A percentile compares a stretch with the other conserved stretches of the same genome.
These are phyloP conservation scores for Penicillium bovifimosum DNA, from an alignment of 495 filamentous ascomycete genomes.

Conservation along the genomic window DNA sequence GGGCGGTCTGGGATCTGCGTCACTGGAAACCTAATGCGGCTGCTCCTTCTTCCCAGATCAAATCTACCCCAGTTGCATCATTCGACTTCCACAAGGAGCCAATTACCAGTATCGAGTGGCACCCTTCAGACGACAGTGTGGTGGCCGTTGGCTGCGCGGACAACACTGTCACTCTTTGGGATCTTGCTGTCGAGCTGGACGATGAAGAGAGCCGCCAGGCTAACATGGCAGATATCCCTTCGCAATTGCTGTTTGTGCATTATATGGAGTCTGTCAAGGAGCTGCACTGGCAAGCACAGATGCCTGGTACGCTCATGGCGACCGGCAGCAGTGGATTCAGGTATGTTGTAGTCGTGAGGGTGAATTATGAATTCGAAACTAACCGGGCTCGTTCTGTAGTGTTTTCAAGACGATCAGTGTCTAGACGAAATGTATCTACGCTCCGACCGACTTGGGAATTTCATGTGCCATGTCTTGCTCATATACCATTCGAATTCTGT, in stretches of 20 bases:
- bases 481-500: constrained; percentile 29
- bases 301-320: constrained; percentile 83
- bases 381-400: constrained; percentile 20
- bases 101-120: constrained; percentile 95
- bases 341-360: constrained; percentile 32
- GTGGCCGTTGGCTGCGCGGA: constrained; percentile 89
- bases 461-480: constrained; percentile 30
- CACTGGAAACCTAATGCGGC: constrained; percentile 74
- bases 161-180: constrained; percentile 92
- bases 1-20: constrained; percentile 93
- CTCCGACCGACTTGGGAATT: constrained; percentile 15
- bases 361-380: constrained; percentile 15
- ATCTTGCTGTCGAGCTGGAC: constrained; percentile 91
- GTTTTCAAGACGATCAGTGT: constrained; percentile 56
- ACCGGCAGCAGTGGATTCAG: constrained; percentile 84
- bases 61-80: constrained; percentile 69
- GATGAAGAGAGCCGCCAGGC: constrained; percentile 92
- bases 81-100: constrained; percentile 95
- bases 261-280: constrained; percentile 94
- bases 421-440: constrained; percentile 23
- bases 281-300: constrained; percentile 94
- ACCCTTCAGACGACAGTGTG: constrained; percentile 92
- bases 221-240: constrained; percentile 82
- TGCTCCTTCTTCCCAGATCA: constrained; percentile 33
- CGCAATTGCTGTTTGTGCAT: constrained; percentile 93